Conservation (phyloP, 495 filamentous ascomycete species). For the Haplographium delicatum region DNA sequence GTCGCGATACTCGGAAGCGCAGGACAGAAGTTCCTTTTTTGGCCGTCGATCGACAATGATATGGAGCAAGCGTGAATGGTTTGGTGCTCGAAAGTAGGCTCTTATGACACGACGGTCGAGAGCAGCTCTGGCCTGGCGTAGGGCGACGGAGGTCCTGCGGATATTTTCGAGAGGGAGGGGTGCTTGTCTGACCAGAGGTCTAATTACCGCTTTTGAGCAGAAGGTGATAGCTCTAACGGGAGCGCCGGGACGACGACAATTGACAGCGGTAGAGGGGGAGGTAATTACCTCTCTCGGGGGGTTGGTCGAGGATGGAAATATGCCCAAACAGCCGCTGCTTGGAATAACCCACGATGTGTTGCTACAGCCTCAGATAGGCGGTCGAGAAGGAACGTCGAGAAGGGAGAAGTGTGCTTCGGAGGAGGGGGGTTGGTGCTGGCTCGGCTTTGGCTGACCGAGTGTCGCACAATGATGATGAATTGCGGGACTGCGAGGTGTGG, state of each 20-base stretch:
- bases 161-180: constrained; percentile 17
- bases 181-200: constrained; percentile 6
- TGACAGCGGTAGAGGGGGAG: constrained; percentile 6
- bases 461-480: constrained; percentile 17
- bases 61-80: neutral
- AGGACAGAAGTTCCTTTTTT: neutral
- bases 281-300: constrained; percentile 12
- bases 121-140: neutral
- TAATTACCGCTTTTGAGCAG: constrained; percentile 8
- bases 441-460: constrained; percentile 19
- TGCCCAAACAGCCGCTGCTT: constrained; percentile 9
- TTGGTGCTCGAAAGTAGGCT: neutral
- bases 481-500: constrained; percentile 22
- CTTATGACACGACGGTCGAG: constrained; percentile 4
- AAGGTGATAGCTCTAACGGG: constrained; percentile 11
- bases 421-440: too few relatives aligned
- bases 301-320: constrained; percentile 13
- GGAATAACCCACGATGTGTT: constrained; percentile 14
- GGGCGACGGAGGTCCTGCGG: constrained; percentile 1
- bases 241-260: constrained; percentile 11
- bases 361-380: constrained; percentile 24
- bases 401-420: constrained; percentile 15
- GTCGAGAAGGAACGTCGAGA: constrained; percentile 16
- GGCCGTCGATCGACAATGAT: too few relatives aligned
- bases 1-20: constrained; percentile 5